Evolutionary conservation across 208 protist species (phyloP), one percentile per base, ranked within the genome.

Genomic region (Balamuthia mandrillaris): DNA sequence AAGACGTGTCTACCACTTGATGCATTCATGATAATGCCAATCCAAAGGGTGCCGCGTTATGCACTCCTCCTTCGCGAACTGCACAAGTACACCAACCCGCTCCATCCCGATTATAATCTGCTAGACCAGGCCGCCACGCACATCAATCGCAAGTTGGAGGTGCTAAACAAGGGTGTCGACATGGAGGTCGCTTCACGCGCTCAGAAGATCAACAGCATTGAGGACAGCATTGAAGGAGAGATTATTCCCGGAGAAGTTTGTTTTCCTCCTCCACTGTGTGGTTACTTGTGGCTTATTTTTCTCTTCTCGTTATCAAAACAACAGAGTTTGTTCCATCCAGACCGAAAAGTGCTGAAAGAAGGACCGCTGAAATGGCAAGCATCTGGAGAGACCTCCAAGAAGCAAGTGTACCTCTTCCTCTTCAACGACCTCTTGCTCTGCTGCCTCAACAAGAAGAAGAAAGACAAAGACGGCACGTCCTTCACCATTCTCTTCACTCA

Each of bases 371-470:
- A 72, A 27, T 29, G 42, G n/a, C n/a, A n/a, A n/a, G 29, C 63
- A 16, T 72, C 39, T 33, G 49, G 49, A 41, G 63, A 72, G 18
- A 16, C 27, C 24, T 31, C 27, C 21, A 24, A 72, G 37, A 41
- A 72, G 39, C 63, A 41, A 21, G 42, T 47, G 12, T 72, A 72
- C 63, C 49, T 72, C 63, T 72, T 72, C 63, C 39, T 72, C 31
- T 72, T 72, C 63, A 72, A 45, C 39, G 63, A 72, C 12, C 63
- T 72, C 63, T 41, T 72, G 39, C 39, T 72, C 10, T 72, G 63
- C 63, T 72, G 63, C 63, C 39, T 51, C 63, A 72, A 47, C 39
- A 72, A 72, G 63, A 72, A 72, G 63, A n/a, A n/a, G n/a, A n/a
- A n/a, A n/a, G n/a, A n/a, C n/a, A n/a, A n/a, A n/a, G n/a, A n/a